Conservation (phyloP, 2,329 filamentous ascomycete species). For the Clathrospora elynae region DNA sequence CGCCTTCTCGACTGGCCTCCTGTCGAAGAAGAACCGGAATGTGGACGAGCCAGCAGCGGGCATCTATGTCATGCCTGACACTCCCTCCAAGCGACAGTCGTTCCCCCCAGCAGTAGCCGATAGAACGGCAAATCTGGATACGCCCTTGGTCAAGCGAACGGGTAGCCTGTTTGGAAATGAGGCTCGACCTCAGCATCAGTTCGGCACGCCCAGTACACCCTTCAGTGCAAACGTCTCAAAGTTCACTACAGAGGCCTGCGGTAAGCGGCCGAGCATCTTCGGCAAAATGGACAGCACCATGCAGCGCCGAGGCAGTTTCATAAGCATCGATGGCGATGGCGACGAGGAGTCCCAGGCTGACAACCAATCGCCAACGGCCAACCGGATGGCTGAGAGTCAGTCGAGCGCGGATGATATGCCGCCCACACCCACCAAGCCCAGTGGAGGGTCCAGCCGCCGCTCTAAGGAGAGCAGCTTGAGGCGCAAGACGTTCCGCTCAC, state of each 20-base stretch:
- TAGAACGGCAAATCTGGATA: slow-evolving; percentile 43
- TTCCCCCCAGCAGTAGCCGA: slow-evolving; percentile 65
- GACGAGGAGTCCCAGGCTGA: slow-evolving; percentile 62
- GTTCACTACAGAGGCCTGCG: slow-evolving; percentile 70
- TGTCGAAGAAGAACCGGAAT: slow-evolving; percentile 88
- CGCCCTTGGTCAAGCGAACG: slow-evolving; percentile 48
- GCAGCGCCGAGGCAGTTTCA: slow-evolving; percentile 70
- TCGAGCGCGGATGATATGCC: slow-evolving; percentile 73
- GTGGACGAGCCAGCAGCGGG: slow-evolving; percentile 66
- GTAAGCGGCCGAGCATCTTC: slow-evolving; percentile 66
- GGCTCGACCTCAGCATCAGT: slow-evolving; percentile 70
- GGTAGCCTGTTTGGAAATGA: slow-evolving; percentile 65
- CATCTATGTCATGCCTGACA: slow-evolving; percentile 82
- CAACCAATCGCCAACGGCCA: slow-evolving; percentile 62
- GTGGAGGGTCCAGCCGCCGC: slow-evolving; percentile 51
- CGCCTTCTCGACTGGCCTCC: slow-evolving; percentile 82
- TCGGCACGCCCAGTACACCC: slow-evolving; percentile 80
- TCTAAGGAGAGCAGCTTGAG: slow-evolving; percentile 58
- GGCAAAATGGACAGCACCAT: slow-evolving; percentile 59
- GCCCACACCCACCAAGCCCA: slow-evolving; percentile 89
- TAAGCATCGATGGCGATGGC: slow-evolving; percentile 82
- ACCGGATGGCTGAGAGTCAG: slow-evolving; percentile 60
- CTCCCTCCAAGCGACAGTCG: slow-evolving; percentile 89
- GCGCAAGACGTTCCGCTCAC: slow-evolving; percentile 55
- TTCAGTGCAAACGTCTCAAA: slow-evolving; percentile 69